phyloP scores from a whole-genome alignment of 306 rosid species.

The Hippophae rhamnoides region DNA sequence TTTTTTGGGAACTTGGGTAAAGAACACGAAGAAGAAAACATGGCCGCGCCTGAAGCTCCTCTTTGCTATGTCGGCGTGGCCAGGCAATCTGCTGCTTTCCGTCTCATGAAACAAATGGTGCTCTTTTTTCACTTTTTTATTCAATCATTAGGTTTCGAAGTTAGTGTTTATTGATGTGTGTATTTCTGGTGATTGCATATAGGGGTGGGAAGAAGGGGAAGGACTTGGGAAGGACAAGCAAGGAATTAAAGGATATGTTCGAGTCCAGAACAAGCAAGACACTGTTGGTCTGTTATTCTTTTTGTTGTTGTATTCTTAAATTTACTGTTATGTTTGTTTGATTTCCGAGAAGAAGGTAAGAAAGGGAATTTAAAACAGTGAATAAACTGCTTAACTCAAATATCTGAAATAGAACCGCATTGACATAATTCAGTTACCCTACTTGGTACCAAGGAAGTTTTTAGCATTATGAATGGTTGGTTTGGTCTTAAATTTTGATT shows the following conservation, averaged over 20 bases:
- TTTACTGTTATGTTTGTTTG: not conserved
- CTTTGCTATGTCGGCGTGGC: constrained; percentile 87
- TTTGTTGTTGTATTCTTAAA: not conserved
- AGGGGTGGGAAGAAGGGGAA: constrained; percentile 99
- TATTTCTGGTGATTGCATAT: not conserved
- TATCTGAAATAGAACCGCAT: not conserved
- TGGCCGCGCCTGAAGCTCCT: constrained; percentile 95
- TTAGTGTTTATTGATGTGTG: not conserved
- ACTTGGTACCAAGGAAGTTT: not conserved
- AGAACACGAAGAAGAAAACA: constrained; percentile 20
- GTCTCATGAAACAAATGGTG: constrained; percentile 99
- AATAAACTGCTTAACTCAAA: not conserved
- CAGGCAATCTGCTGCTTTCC: constrained; percentile 81
- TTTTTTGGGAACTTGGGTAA: not conserved
- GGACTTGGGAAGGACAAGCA: constrained; percentile 96
- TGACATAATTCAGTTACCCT: not conserved
- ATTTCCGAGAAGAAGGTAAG: not conserved
- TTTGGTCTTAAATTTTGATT: not conserved
- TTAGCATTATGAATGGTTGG: not conserved
- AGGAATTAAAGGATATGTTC: constrained; percentile 82
- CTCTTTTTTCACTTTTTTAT: constrained; percentile 5
- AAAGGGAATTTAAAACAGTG: not conserved
- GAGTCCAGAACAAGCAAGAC: constrained; percentile 80
- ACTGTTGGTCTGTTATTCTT: constrained; percentile 42
- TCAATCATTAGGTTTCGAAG: not conserved